Evolutionary conservation across 2,329 filamentous ascomycete genomes (phyloP), one percentile per base, ranked within the genome.

Genomic region (Botrytis paeoniae): DNA sequence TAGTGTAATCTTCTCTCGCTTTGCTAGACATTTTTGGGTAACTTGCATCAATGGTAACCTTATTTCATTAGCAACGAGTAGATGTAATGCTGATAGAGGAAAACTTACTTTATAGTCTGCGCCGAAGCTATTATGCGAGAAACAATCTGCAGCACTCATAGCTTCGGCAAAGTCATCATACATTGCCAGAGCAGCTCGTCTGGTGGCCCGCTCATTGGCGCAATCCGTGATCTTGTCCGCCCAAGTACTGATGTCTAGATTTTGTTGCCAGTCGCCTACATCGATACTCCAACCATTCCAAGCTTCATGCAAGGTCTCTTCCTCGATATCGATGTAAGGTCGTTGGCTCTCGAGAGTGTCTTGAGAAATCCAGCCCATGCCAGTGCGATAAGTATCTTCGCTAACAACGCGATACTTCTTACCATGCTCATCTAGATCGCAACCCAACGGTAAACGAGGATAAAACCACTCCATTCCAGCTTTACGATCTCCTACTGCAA

Each of bases 391-490:
- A 0, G 95, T 97, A 69, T 89, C 88, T 79, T 93, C 85, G 80
- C 96, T 99, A 70, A 95, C 85, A 18, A 97, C 92, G 37, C 95
- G 90, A 60, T 95, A 85, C 16, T 86, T 87, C 71, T 92, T 86
- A 2, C 92, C 91, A 62, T 90, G 81, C 70, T 88, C 84, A 78
- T 95, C 91, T 4, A 91, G 79, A 78, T 95, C 92, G 37, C 86
- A 86, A 0, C 92, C 92, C 62, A 86, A 88, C 14, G 93, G 92
- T 89, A 91, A 95, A 73, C 91, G 87, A 65, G 91, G 89, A 77
- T 92, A 90, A 78, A 97, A 93, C 95, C 97, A 99, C 78, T 95
- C 93, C 62, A 97, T 88, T 0, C 96, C 95, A 32, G 93, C 92
- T 77, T 92, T 92, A n/a, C 89, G 86, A 80, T 97, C 96, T 8